Evolutionary conservation across 2,329 filamentous ascomycete genomes (phyloP).

Genomic region (Rosellinia necatrix): DNA sequence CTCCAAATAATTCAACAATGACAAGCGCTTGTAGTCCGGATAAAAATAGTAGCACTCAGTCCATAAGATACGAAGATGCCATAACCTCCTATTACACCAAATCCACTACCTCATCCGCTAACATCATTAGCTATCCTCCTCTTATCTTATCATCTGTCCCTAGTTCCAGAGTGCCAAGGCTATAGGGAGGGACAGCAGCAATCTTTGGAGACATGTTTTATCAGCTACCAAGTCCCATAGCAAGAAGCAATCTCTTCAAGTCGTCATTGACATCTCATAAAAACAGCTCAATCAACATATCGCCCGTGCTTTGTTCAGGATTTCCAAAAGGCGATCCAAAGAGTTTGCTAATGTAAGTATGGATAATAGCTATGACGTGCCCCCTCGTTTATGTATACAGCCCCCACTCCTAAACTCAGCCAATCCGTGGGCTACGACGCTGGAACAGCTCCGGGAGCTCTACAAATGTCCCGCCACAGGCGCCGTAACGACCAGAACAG

Average conservation of each 20-base stretch:
- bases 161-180: constrained; percentile 11
- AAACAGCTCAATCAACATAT: too few species aligned
- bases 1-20: background rate
- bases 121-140: constrained; percentile 3
- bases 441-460: constrained; percentile 63
- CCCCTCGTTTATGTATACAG: constrained; percentile 56
- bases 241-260: too few species aligned
- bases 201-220: too few species aligned
- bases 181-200: too few species aligned
- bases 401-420: constrained; percentile 77
- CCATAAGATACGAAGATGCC: background rate
- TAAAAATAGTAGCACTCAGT: background rate
- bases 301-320: too few species aligned
- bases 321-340: too few species aligned
- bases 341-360: too few species aligned
- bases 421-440: constrained; percentile 74
- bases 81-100: background rate
- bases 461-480: constrained; percentile 68
- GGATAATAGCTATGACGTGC: constrained; percentile 38
- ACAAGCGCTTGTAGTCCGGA: too few species aligned
- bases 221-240: too few species aligned
- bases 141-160: constrained; percentile 29
- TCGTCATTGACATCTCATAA: too few species aligned
- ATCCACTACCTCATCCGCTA: background rate
- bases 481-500: constrained; percentile 75